Conservation (phyloP, 306 rosid genomes). For the Astragalus glycyphyllos region DNA sequence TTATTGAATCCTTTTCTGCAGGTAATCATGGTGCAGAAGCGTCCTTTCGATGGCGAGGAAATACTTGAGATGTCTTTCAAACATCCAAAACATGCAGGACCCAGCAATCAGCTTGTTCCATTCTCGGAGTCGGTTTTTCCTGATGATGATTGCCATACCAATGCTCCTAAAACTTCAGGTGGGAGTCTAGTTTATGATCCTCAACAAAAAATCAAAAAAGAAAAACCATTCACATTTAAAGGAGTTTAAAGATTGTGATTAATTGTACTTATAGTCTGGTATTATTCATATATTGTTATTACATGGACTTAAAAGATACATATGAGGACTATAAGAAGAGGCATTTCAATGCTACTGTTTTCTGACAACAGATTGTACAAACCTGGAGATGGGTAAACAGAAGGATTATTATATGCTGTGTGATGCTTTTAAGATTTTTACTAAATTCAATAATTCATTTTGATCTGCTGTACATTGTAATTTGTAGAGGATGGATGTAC, state of each 20-base stretch:
- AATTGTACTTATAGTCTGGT: constrained; percentile 13
- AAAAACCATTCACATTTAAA: constrained; percentile 4
- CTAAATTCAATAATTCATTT: constrained; percentile 19
- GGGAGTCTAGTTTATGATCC: constrained; percentile 43
- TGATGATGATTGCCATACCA: constrained; percentile 41
- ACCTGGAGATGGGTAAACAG: not conserved
- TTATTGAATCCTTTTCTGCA: constrained; percentile 45
- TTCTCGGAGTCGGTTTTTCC: constrained; percentile 79
- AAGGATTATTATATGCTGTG: not conserved
- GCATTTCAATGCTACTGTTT: constrained; percentile 1
- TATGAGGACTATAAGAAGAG: constrained; percentile 4
- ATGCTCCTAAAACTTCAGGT: constrained; percentile 62
- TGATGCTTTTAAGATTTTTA: not conserved
- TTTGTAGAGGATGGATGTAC: constrained; percentile 64
- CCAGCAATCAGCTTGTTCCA: constrained; percentile 58
- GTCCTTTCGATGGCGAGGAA: constrained; percentile 75
- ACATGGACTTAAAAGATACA: constrained; percentile 6
- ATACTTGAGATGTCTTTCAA: constrained; percentile 67
- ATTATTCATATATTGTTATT: constrained; percentile 1
- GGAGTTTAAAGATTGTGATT: constrained; percentile 15
- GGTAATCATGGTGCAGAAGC: constrained; percentile 86
- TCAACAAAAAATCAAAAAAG: constrained; percentile 6
- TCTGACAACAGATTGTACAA: constrained; percentile 21
- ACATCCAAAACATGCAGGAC: constrained; percentile 67
- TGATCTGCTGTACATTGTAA: constrained; percentile 48